phyloP scores from a whole-genome alignment of 345 rosid species.

The Clarkia xantiana region DNA sequence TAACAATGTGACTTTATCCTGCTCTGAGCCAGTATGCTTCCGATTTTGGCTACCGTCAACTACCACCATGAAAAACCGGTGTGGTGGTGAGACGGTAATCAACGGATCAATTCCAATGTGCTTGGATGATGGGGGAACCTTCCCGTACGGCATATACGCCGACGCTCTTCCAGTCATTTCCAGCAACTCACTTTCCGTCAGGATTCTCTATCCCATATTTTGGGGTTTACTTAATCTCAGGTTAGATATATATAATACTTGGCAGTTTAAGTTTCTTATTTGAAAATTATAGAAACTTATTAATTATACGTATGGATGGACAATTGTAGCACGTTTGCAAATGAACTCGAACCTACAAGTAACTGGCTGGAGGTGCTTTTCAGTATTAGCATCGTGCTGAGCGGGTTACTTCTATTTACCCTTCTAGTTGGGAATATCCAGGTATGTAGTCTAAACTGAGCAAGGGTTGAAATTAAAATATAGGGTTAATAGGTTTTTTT shows the following conservation, averaged over 20 bases:
- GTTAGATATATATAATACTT: constrained; percentile 7
- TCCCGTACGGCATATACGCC: constrained; percentile 39
- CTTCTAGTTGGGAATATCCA: constrained; percentile 46
- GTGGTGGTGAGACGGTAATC: constrained; percentile 17
- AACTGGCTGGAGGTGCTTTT: constrained; percentile 40
- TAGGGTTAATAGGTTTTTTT: too few species aligned
- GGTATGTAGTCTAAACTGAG: too few species aligned
- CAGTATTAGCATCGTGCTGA: constrained; percentile 37
- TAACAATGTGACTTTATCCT: constrained; percentile 17
- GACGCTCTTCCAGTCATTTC: constrained; percentile 42
- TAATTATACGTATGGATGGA: background rate
- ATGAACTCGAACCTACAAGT: constrained; percentile 47
- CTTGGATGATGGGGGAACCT: constrained; percentile 29
- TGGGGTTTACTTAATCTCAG: constrained; percentile 59
- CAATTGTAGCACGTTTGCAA: constrained; percentile 36
- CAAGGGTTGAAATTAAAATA: too few species aligned
- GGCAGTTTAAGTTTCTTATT: background rate
- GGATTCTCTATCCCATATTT: constrained; percentile 46
- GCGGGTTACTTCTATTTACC: constrained; percentile 51
- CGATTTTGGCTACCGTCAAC: constrained; percentile 14
- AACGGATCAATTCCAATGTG: constrained; percentile 20
- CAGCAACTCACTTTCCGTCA: constrained; percentile 33
- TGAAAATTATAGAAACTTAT: background rate
- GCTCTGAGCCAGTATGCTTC: constrained; percentile 31
- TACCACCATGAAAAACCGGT: constrained; percentile 8